Evolutionary conservation across 2,329 filamentous ascomycete species (phyloP).

Genomic region (Aspergillus bombycis): DNA sequence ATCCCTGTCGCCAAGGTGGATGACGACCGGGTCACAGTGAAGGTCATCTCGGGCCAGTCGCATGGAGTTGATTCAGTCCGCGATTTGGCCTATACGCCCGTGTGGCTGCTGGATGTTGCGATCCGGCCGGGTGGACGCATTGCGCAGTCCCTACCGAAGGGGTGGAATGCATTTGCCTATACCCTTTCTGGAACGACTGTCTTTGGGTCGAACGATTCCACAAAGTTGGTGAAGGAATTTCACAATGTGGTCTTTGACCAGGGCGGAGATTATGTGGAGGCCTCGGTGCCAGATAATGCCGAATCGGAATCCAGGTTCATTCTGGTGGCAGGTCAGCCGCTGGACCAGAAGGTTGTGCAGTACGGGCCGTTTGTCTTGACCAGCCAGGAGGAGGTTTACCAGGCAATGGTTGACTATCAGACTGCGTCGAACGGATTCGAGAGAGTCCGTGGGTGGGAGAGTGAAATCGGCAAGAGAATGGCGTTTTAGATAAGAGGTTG

Average conservation of each 20-base stretch:
- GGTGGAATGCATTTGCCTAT: constrained; percentile 92
- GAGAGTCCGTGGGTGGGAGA: constrained; percentile 75
- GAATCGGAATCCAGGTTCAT: constrained; percentile 58
- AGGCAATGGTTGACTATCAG: constrained; percentile 77
- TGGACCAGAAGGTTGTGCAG: constrained; percentile 80
- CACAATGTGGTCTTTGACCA: constrained; percentile 89
- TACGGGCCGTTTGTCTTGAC: constrained; percentile 85
- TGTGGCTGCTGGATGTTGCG: constrained; percentile 89
- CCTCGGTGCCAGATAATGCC: constrained; percentile 68
- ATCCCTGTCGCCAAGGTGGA: constrained; percentile 76
- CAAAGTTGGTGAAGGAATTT: constrained; percentile 56
- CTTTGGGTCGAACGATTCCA: constrained; percentile 57
- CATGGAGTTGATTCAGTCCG: constrained; percentile 84
- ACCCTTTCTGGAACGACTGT: constrained; percentile 72
- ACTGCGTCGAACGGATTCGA: constrained; percentile 77
- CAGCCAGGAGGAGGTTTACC: constrained; percentile 70
- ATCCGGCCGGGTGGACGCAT: constrained; percentile 79
- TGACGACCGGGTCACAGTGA: constrained; percentile 74
- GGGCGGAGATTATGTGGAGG: constrained; percentile 74
- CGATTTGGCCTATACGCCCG: constrained; percentile 92
- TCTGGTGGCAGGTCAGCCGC: constrained; percentile 75
- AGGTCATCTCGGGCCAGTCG: constrained; percentile 85
- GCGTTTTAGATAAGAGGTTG: constrained; percentile 27
- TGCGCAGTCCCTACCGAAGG: constrained; percentile 72
- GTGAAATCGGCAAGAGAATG: constrained; percentile 84